Percentiles rank a stretch among this genome's conserved stretches.
Conservation (phyloP, 371 early-diverging fungal species). For the Mortierella sp. region DNA sequence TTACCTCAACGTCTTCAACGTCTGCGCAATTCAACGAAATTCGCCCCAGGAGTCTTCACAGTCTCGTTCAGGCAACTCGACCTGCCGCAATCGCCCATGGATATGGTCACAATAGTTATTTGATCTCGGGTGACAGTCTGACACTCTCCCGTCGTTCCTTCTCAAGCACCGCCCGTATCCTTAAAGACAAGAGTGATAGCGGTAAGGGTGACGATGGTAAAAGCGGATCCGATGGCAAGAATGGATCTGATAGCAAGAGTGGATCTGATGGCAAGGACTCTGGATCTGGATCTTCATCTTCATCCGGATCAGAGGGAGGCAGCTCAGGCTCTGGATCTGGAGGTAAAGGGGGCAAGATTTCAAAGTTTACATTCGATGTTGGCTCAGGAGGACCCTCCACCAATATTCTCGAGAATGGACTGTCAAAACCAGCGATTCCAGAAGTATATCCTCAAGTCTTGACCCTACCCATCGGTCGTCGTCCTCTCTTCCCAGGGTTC, state of each 20-base stretch:
- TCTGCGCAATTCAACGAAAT: conserved; percentile 31
- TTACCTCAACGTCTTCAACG: conserved; percentile 1
- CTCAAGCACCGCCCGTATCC: conserved; percentile 35
- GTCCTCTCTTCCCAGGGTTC: conserved; percentile 97
- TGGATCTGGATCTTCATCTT: conserved; percentile 35
- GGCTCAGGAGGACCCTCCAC: conserved; percentile 45
- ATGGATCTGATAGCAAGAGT: conserved; percentile 22
- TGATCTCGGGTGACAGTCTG: not conserved
- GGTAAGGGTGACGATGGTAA: conserved; percentile 18
- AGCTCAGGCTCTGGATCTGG: conserved; percentile 29
- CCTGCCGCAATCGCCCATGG: conserved; percentile 10
- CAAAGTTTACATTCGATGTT: conserved; percentile 50
- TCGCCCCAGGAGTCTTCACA: conserved; percentile 27
- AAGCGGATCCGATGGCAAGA: conserved; percentile 25
- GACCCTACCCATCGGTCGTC: conserved; percentile 92
- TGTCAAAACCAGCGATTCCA: conserved; percentile 84
- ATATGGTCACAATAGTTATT: not conserved
- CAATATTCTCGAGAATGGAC: conserved; percentile 68
- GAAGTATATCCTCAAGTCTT: conserved; percentile 92
- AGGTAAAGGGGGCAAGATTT: conserved; percentile 21
- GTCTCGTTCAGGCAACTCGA: conserved; percentile 21
- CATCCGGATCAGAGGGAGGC: conserved; percentile 27
- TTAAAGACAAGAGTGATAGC: conserved; percentile 43
- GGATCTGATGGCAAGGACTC: conserved; percentile 41
- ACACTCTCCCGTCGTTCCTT: conserved; percentile 35